These are phyloP conservation scores for Fraxinus latifolia DNA, from an alignment of 305 asterid species.

Conservation along the genomic window DNA sequence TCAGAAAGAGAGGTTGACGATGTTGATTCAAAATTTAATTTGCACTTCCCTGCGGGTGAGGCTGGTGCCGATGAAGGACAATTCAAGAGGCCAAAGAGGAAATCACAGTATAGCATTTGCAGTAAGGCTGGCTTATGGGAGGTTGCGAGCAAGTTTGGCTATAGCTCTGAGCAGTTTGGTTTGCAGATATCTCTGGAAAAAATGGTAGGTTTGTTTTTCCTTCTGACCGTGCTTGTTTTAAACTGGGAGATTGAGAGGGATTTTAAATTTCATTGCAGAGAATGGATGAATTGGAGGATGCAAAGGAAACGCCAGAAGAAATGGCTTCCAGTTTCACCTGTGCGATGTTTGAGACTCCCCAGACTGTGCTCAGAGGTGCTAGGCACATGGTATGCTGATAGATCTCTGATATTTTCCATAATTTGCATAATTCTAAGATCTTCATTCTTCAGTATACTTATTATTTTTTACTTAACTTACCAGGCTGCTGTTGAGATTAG, in stretches of 20 bases:
- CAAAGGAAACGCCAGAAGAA: conserved; percentile 94
- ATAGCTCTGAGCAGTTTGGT: conserved; percentile 94
- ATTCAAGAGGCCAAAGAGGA: conserved; percentile 92
- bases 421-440: conserved; percentile 6
- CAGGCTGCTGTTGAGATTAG: conserved; percentile 98
- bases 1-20: conserved; percentile 93
- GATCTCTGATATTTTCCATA: background rate
- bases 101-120: conserved; percentile 78
- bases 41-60: conserved; percentile 90
- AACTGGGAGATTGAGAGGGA: conserved; percentile 8
- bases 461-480: conserved; percentile 17
- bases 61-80: conserved; percentile 90
- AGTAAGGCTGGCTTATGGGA: conserved; percentile 94
- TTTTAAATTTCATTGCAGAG: conserved; percentile 44
- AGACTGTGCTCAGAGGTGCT: conserved; percentile 84
- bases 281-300: conserved; percentile 89
- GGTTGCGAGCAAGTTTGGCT: conserved; percentile 92
- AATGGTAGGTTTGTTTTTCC: conserved; percentile 48
- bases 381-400: conserved; percentile 83
- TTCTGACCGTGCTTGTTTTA: conserved; percentile 19
- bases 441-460: background rate
- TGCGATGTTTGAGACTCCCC: conserved; percentile 74
- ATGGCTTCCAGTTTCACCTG: conserved; percentile 86
- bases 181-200: conserved; percentile 71
- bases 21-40: conserved; percentile 80